Base-by-base conservation (phyloP, 2,329 filamentous ascomycete genomes). In the Curvularia eragrostidis region DNA sequence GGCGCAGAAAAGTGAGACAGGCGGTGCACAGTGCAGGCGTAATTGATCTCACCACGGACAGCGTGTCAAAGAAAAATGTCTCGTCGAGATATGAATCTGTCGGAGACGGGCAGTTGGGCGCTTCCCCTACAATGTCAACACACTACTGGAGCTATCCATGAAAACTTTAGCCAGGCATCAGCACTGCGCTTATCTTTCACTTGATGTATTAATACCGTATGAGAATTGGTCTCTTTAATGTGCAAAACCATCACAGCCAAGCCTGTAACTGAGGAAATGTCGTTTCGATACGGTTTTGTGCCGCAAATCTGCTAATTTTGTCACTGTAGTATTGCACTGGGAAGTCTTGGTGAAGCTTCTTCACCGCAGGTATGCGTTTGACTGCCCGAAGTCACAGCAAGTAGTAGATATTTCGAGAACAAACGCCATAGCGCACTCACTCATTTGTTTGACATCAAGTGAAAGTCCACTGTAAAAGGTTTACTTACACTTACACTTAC, bases 41-140 rank as follows among this genome's bases (percentile, higher is more conserved):
- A 15, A 41, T 62, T n/a, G 56, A 62, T 44, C 46, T 59, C 30
- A 59, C 56, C 1, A 19, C 18, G 18, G 52, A 47, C 13, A 47
- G 47, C 18, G 18, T 19, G 3, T 15, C 12, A 24, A 5, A 30
- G 48, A 24, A 10, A 13, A 39, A 13, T 24, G 10, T 3, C 23
- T 15, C 7, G 15, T 42, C 12, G 19, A 23, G 15, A 30, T 9
- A 48, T 34, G 12, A 18, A 10, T 12, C 9, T 21, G 28, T 12
- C 34, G 24, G 39, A 42, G 12, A 42, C 15, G 39, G 13, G 3
- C 21, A 24, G n/a, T 26, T 8, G 6, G 2, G 21, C 13, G 13
- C 21, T 42, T 42, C 39, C 19, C 13, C 24, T 44, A 8, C 7
- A 8, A 21, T 12, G 24, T 12, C 15, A 18, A 12, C 19, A 19